Conservation (phyloP, 192 early-diverging fungal genomes). For the Pilaira anomala region DNA sequence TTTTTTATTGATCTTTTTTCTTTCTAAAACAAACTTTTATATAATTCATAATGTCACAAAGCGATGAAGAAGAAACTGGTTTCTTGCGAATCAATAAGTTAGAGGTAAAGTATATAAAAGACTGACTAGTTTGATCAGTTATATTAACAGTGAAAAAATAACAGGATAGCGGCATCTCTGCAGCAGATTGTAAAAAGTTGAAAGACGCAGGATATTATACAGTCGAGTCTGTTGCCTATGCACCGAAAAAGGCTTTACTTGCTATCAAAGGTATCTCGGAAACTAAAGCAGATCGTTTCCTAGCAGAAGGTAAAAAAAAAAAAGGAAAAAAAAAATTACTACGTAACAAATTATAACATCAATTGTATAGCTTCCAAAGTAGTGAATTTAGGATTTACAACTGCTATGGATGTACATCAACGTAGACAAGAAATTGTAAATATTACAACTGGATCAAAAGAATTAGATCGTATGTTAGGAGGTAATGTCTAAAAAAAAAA, state of each 20-base stretch:
- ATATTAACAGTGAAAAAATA: neutral
- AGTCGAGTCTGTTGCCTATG: slow-evolving; percentile 90
- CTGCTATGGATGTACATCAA: slow-evolving; percentile 87
- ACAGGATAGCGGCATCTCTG: slow-evolving; percentile 66
- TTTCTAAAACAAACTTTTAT: neutral
- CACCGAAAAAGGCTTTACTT: slow-evolving; percentile 83
- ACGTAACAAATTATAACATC: neutral
- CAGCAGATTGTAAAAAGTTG: slow-evolving; percentile 80
- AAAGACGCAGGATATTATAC: slow-evolving; percentile 84
- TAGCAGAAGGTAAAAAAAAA: slow-evolving; percentile 67
- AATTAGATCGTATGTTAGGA: slow-evolving; percentile 88
- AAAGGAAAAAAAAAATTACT: too few species aligned
- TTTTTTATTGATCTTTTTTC: neutral
- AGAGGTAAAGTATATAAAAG: too few species aligned
- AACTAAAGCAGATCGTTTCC: slow-evolving; percentile 92
- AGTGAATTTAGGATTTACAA: slow-evolving; percentile 93
- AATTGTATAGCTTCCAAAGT: slow-evolving; percentile 70
- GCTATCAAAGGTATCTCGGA: slow-evolving; percentile 94
- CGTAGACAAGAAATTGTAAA: slow-evolving; percentile 75
- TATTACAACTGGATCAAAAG: slow-evolving; percentile 88
- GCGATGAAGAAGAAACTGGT: neutral
- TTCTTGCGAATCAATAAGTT: too few species aligned
- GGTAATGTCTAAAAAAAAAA: slow-evolving; percentile 44
- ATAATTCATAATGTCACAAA: slow-evolving; percentile 7
- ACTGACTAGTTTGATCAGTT: too few species aligned